Evolutionary conservation across 2,329 filamentous ascomycete species (phyloP).

Genomic region (Basipetospora chlamydospora): DNA sequence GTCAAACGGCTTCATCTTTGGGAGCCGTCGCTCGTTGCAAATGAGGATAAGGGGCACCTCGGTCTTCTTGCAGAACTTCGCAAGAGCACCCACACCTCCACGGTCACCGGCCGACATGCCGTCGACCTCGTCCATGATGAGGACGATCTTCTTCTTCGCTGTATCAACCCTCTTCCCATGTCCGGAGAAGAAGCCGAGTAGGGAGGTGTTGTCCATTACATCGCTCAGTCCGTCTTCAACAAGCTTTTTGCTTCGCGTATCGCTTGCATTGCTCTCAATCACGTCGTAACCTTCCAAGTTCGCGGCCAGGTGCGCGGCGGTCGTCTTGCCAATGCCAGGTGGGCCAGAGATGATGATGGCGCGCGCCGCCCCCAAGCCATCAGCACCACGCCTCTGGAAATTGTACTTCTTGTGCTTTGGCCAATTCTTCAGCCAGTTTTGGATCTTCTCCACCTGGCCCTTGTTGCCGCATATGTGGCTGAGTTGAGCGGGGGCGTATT

Average conservation of each 20-base stretch:
- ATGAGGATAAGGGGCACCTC: conserved; percentile 92
- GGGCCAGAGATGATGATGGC: conserved; percentile 94
- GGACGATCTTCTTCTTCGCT: conserved; percentile 79
- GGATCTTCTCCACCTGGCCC: conserved; percentile 72
- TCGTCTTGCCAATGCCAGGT: conserved; percentile 95
- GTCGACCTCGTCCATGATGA: conserved; percentile 98
- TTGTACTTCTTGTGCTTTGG: conserved; percentile 60
- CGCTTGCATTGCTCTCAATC: conserved; percentile 89
- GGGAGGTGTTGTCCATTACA: conserved; percentile 82
- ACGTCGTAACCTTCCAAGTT: conserved; percentile 89
- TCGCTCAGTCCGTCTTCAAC: conserved; percentile 81
- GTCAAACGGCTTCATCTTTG: conserved; percentile 98
- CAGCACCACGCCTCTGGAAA: conserved; percentile 70
- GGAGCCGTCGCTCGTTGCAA: conserved; percentile 84
- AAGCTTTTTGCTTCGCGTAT: conserved; percentile 88
- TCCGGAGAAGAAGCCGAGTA: conserved; percentile 78
- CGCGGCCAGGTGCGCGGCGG: conserved; percentile 84
- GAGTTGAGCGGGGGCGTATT: conserved; percentile 78
- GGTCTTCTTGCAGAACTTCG: conserved; percentile 89
- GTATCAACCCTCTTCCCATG: conserved; percentile 68
- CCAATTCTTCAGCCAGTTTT: conserved; percentile 76
- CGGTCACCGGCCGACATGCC: conserved; percentile 97
- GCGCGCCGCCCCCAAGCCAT: conserved; percentile 69
- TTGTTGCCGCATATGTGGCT: conserved; percentile 95
- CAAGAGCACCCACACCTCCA: conserved; percentile 85